Evolutionary conservation across 805 yeast genomes (phyloP).

Genomic region (Hanseniaspora valbyensis): DNA sequence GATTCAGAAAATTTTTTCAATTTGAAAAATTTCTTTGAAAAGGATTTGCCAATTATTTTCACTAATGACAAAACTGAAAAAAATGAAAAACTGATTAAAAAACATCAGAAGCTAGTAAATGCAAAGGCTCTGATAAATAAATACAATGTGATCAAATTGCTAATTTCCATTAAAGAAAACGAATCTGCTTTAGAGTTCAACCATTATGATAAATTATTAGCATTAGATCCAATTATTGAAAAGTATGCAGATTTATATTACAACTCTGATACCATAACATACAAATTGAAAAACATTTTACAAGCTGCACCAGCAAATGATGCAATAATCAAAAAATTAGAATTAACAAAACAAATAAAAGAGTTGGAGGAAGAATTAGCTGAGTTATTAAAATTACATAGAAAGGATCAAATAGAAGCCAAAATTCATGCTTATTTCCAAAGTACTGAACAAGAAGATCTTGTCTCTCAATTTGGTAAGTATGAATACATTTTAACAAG

Average conservation of each 20-base stretch:
- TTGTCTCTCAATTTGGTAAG: constrained; percentile 6
- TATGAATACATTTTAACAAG: neutral
- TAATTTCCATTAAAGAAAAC: constrained; percentile 14
- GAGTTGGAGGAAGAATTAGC: neutral
- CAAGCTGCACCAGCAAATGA: neutral
- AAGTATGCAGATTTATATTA: constrained; percentile 2
- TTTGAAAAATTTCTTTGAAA: constrained; percentile 8
- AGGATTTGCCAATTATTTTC: constrained; percentile 4
- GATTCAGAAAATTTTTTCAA: neutral
- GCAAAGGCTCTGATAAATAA: neutral
- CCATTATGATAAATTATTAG: constrained; percentile 30
- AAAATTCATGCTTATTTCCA: neutral
- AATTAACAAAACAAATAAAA: neutral
- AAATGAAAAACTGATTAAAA: neutral
- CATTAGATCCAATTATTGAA: constrained; percentile 2
- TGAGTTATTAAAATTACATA: neutral
- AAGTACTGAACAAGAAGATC: neutral
- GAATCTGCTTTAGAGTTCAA: constrained; percentile 28
- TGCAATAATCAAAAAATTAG: neutral
- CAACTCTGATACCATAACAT: neutral
- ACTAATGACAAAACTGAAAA: constrained; percentile 12
- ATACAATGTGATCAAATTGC: neutral
- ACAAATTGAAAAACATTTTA: neutral
- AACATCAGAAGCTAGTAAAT: neutral
- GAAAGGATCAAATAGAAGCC: neutral